Base-by-base conservation (phyloP, 177 flowering plant genomes). In the Vitis hybrid region DNA sequence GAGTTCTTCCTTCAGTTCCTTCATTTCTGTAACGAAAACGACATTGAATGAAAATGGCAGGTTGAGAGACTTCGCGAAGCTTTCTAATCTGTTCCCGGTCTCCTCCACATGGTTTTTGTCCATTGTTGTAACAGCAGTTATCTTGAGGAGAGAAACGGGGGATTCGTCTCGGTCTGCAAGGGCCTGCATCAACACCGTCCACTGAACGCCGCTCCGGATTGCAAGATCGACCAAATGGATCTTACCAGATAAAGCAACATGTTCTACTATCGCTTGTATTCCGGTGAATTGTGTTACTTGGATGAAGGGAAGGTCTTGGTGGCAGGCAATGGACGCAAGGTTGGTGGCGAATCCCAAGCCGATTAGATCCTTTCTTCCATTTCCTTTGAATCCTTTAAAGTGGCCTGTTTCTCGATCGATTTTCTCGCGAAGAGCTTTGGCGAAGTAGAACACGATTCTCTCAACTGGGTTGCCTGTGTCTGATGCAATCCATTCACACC, bases 401-500 rank as follows among this genome's bases (percentile, higher is more conserved):
- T 17, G 20, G 27, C 81, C 82, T 5, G 74, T 74, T 77, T 79
- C 82, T 61, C 64, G 67, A 10, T 71, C 78, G 14, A 84, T 80
- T 20, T 77, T 78, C 58, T 78, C 74, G 15, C 70, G 68, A 48
- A 84, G 87, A 15, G 85, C 87, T 69, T 70, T 71, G 1, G 80
- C 69, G 18, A 84, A 84, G 58, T 70, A 68, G 57, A 52, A 59
- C 21, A 80, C 78, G 17, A 84, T 67, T 58, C 87, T 72, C 62
- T 88, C 83, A 1, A 85, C 78, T 0, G 91, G 74, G 54, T 72
- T 85, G 2, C 78, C 86, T 3, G 70, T 58, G 24, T 58, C 58
- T 1, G 83, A 83, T 2, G 91, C 76, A 61, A 75, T 60, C 77
- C 71, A 65, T 9, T 73, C 75, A 48, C 94, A 87, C 14, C 72